Base-by-base conservation (phyloP, 2,329 filamentous ascomycete genomes). In the Fusarium cyanostomum region DNA sequence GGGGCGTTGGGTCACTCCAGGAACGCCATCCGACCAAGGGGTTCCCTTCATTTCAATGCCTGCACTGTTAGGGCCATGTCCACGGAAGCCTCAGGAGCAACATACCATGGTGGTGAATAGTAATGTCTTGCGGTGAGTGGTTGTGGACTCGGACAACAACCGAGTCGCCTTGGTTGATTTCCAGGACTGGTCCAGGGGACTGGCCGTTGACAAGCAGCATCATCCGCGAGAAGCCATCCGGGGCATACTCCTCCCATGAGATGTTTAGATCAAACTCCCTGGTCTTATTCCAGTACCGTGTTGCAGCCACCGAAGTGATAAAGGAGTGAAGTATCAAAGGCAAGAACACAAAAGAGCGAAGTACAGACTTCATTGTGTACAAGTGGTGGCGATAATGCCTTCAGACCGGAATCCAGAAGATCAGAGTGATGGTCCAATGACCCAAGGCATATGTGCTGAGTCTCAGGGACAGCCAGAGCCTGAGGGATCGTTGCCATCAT, bases 1-100 rank as follows among this genome's bases (percentile, higher is more conserved):
- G 4, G 80, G 74, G 4, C 75, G 75, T 65, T 89, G 86, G 1
- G 81, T 80, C 3, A 88, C 71, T 2, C 86, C 86, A 1, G 85
- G 83, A 0, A 85, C 81, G 27, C 86, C 86, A 56, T 89, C 86
- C 0, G 84, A 82, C 85, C 85, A 88, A 0, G 84, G 82, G 0
- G 84, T 87, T 16, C 75, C 74, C 2, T 73, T 62, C 76, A 85
- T 83, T 30, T 82, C 80, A 28, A 86, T 74, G 8, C 80, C 80
- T 79, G 15, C n/a, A 2, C 9, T 39, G 13, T 66, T 38, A 66
- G 59, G 8, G 9, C 18, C 8, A 26, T 13, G 6, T 24, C 24
- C 2, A 24, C 0, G 1, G 0, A 2, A 5, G 11, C 4, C 8
- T 9, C 1, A n/a, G 6, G 4, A 13, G 2, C 5, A 13, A 38